These are phyloP conservation scores for Starmerella scarabaei DNA, from an alignment of 805 yeast species.

Conservation along the genomic window DNA sequence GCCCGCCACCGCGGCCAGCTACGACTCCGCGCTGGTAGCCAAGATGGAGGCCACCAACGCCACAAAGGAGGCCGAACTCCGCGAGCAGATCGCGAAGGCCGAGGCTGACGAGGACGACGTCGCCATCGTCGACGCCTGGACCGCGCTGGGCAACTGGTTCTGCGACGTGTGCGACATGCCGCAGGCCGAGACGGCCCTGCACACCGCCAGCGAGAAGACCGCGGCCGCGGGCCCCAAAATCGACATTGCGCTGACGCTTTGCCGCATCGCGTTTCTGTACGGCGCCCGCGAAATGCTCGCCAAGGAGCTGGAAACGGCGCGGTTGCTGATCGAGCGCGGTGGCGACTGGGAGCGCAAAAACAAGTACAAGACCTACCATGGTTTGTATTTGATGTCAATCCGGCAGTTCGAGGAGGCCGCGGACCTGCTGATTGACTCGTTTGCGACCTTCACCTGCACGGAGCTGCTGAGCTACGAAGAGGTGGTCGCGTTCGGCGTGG, in stretches of 20 bases:
- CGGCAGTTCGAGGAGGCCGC: constrained; percentile 82
- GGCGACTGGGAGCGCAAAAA: constrained; percentile 99
- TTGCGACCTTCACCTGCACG: constrained; percentile 89
- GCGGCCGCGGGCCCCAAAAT: constrained; percentile 85
- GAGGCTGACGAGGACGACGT: constrained; percentile 76
- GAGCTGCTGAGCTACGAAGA: constrained; percentile 82
- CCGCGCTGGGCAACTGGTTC: constrained; percentile 76
- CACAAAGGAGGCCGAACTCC: constrained; percentile 37
- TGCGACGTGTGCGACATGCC: constrained; percentile 69
- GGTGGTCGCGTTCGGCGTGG: constrained; percentile 75
- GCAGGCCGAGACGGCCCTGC: constrained; percentile 53
- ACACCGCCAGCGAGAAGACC: constrained; percentile 62
- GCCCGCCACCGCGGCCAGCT: constrained; percentile 33
- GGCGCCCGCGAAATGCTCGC: constrained; percentile 60
- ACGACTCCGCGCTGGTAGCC: constrained; percentile 49
- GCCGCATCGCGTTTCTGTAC: constrained; percentile 81
- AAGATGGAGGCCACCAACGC: constrained; percentile 42
- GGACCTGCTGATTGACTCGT: constrained; percentile 68
- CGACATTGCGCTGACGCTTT: constrained; percentile 67
- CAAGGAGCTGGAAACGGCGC: constrained; percentile 59
- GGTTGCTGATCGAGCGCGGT: constrained; percentile 76
- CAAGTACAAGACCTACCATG: constrained; percentile 81
- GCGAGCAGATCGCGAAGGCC: constrained; percentile 39
- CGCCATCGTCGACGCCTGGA: constrained; percentile 64
- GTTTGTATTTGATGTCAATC: constrained; percentile 69